Evolutionary conservation across 768 basidiomycete genomes (phyloP).

Genomic region (Boletus edulis): DNA sequence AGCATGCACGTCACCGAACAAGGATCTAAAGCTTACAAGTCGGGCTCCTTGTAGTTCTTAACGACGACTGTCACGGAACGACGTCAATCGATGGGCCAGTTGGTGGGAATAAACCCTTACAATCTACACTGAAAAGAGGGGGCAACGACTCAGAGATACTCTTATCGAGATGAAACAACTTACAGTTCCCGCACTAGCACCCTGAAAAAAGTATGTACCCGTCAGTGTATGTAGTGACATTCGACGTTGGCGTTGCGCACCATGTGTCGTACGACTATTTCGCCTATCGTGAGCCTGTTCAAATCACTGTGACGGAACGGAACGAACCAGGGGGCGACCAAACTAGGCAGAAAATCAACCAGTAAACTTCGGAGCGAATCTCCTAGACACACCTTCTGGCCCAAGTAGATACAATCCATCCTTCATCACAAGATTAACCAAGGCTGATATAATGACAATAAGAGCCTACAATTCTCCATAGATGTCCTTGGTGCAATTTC

Average conservation of each 20-base stretch:
- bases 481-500: conserved; percentile 66
- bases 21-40: conserved; percentile 56
- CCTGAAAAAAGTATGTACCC: conserved; percentile 35
- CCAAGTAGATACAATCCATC: conserved; percentile 96
- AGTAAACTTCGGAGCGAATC: neutral
- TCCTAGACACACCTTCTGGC: conserved; percentile 71
- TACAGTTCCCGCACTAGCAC: conserved; percentile 72
- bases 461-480: conserved; percentile 80
- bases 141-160: neutral
- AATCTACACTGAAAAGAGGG: conserved; percentile 56
- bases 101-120: conserved; percentile 37
- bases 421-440: conserved; percentile 33
- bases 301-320: neutral
- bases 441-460: neutral
- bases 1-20: conserved; percentile 1
- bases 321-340: conserved; percentile 69
- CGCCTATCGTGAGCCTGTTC: conserved; percentile 1
- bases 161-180: conserved; percentile 29
- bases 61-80: conserved; percentile 56
- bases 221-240: conserved; percentile 3
- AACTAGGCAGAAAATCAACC: conserved; percentile 41
- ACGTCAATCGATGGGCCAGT: neutral
- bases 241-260: conserved; percentile 28
- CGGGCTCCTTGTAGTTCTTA: conserved; percentile 65
- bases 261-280: conserved; percentile 57